Conservation (phyloP, 2,329 filamentous ascomycete species). For the Ophiognomonia clavigignenti-juglandacearum region DNA sequence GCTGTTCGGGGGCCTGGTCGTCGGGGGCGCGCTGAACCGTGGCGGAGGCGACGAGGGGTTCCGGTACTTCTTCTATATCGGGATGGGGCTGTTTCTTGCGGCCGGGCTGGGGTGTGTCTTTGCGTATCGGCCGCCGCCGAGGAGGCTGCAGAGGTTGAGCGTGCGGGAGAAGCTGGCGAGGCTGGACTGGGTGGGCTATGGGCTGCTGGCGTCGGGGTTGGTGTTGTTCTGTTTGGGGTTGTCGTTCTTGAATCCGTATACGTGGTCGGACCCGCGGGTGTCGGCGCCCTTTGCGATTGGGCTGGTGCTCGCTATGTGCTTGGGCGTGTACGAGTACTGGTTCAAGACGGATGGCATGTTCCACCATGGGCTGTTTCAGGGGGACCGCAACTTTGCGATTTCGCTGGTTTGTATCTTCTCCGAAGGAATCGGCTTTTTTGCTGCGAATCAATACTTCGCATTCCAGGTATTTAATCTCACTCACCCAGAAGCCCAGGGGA, state of each 20-base stretch:
- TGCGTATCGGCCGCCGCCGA: slow-evolving; percentile 29
- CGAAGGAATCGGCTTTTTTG: slow-evolving; percentile 35
- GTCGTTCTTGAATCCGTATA: slow-evolving; percentile 34
- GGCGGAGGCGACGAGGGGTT: slow-evolving; percentile 28
- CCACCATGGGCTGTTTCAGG: slow-evolving; percentile 32
- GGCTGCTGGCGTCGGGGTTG: slow-evolving; percentile 28
- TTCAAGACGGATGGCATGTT: slow-evolving; percentile 35
- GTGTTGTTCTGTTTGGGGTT: slow-evolving; percentile 35
- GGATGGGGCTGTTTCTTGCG: slow-evolving; percentile 24
- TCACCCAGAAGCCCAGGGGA: too few species aligned
- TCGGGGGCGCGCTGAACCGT: slow-evolving; percentile 30
- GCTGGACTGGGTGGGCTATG: slow-evolving; percentile 35
- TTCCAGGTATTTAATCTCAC: slow-evolving; percentile 22
- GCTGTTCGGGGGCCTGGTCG: slow-evolving; percentile 26
- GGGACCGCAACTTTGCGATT: slow-evolving; percentile 32
- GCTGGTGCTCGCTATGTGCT: slow-evolving; percentile 20
- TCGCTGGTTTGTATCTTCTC: slow-evolving; percentile 29
- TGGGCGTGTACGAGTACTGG: slow-evolving; percentile 30
- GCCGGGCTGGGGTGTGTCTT: slow-evolving; percentile 24
- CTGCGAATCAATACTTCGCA: slow-evolving; percentile 38
- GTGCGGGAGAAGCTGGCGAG: slow-evolving; percentile 27
- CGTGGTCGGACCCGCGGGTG: slow-evolving; percentile 31
- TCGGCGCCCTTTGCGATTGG: slow-evolving; percentile 31
- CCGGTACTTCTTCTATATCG: slow-evolving; percentile 31
- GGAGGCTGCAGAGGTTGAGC: slow-evolving; percentile 24